Conservation (phyloP, 257 asterid species). For the Perilla frutescens region DNA sequence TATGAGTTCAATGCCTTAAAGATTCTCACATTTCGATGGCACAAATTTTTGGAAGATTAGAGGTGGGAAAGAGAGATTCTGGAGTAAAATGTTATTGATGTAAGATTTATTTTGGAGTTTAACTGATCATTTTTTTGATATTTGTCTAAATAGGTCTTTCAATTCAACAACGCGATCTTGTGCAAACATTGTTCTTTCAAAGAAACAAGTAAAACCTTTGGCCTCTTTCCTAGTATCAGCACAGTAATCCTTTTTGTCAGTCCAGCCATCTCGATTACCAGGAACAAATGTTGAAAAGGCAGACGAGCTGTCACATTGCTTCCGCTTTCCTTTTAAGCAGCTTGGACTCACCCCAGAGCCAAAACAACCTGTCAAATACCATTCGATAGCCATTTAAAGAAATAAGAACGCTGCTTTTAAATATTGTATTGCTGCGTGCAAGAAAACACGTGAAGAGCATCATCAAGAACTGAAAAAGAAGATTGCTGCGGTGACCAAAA, state of each 20-base stretch:
- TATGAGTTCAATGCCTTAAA: not conserved
- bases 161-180: conserved; percentile 4
- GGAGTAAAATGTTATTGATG: not conserved
- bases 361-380: conserved; percentile 31
- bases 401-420: not conserved
- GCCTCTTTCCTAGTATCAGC: conserved; percentile 26
- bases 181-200: not conserved
- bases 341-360: conserved; percentile 27
- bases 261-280: conserved; percentile 22
- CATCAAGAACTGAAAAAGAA: not conserved
- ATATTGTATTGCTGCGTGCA: not conserved
- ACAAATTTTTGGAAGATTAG: no score
- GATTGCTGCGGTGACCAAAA: not conserved
- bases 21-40: no score
- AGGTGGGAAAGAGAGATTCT: not conserved
- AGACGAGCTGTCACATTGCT: conserved; percentile 38
- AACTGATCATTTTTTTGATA: not conserved
- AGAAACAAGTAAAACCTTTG: conserved; percentile 37
- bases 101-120: not conserved
- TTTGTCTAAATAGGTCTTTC: not conserved
- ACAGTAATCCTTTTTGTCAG: conserved; percentile 28
- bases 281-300: not conserved
- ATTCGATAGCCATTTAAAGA: conserved; percentile 4
- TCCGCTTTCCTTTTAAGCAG: conserved; percentile 47
- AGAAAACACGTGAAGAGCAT: not conserved